Base-by-base conservation (phyloP, 495 filamentous ascomycete genomes). In the Hyaloscypha finlandica region DNA sequence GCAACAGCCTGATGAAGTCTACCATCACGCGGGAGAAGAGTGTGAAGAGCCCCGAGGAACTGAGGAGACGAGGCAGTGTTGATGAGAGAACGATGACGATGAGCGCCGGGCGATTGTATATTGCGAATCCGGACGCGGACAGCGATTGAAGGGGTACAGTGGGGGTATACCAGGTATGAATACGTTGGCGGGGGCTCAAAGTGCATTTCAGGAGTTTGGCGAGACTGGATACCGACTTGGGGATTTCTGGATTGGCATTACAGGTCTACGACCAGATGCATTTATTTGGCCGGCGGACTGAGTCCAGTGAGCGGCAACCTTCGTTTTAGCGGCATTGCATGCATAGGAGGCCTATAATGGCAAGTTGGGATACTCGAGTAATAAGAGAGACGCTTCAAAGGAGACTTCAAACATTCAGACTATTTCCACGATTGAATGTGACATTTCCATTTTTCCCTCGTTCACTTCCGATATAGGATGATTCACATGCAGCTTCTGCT, bases 51-150 rank as follows among this genome's bases (percentile, higher is more conserved):
- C 81, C 85, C 1, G 92, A 93, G 12, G 93, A 96, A 42, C 78
- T 96, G 42, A 83, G 86, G 73, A 87, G 94, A 64, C 84, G 92
- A 70, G 95, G 94, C 11, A 98, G 95, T 76, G 93, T 99, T 59
- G 96, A 99, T 75, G 95, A 98, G 77, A 85, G 91, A 73, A 92
- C 91, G 29, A 93, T 97, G 88, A 93, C 91, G 37, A 87, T 89
- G 52, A 91, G 88, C 22, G 74, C 84, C 3, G 91, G 89, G 22
- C 86, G 93, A 62, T 79, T 99, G 63, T 97, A 92, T 71, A 94
- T 99, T 73, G 96, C 96, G 22, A 99, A 99, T 77, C 95, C 95
- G 29, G 95, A 99, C 75, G 73, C 84, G 57, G 71, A 74, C 66
- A 89, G 86, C 74, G 88, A 90, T 77, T 89, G 59, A 64, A 3